phyloP scores from a whole-genome alignment of 345 rosid species.

The Eucalyptus coolabah region DNA sequence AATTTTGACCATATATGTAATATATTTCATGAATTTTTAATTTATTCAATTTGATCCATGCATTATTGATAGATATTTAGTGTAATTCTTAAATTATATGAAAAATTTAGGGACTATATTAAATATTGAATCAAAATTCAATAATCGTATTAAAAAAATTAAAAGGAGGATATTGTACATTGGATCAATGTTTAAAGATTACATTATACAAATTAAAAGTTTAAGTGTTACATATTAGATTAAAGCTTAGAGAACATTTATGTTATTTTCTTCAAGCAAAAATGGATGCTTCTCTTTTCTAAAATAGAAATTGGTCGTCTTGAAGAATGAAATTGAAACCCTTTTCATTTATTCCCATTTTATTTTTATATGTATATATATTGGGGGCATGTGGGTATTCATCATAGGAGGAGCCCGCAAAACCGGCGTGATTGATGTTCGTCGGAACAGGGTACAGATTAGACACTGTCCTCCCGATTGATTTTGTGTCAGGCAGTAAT shows the following conservation, averaged over 20 bases:
- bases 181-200: rapidly evolving
- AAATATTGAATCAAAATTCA: background rate
- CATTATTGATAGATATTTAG: background rate
- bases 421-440: background rate
- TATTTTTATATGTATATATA: background rate
- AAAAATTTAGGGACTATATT: rapidly evolving
- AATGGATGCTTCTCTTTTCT: background rate
- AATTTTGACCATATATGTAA: rapidly evolving
- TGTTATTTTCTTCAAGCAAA: background rate
- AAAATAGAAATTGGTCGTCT: background rate
- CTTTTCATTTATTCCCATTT: background rate
- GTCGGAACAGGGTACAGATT: background rate
- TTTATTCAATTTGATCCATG: background rate
- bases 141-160: rapidly evolving
- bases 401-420: background rate
- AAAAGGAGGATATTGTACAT: background rate
- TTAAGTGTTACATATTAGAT: background rate
- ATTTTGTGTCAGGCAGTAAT: background rate
- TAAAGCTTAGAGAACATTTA: background rate
- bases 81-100: background rate
- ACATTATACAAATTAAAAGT: background rate
- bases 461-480: background rate
- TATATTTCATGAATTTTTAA: rapidly evolving
- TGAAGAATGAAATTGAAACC: background rate
- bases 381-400: background rate